Conservation (phyloP, 2,329 filamentous ascomycete species). For the Pseudocercospora musae region DNA sequence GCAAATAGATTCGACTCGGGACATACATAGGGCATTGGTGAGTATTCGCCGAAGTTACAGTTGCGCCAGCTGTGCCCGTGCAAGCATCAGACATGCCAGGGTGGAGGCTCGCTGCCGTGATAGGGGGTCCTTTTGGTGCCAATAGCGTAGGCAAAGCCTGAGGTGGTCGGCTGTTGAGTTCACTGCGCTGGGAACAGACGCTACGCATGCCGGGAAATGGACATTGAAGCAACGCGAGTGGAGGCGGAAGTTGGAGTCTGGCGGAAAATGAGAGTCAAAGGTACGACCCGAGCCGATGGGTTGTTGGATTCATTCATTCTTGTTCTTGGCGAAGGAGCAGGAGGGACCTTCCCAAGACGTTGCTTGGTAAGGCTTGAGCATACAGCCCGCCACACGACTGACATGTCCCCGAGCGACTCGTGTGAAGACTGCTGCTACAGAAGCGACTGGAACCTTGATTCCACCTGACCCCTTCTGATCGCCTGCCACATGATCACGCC, state of each 20-base stretch:
- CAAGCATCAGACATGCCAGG: not conserved
- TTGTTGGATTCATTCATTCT: too few species aligned
- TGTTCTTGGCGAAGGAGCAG: too few species aligned
- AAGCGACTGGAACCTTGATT: not conserved
- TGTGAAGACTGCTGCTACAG: not conserved
- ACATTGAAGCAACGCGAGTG: not conserved
- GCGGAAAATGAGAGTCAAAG: not conserved
- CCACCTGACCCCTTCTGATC: not conserved
- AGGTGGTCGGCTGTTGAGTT: not conserved
- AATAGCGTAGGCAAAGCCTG: not conserved
- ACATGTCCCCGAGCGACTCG: too few species aligned
- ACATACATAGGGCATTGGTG: not conserved
- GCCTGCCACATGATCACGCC: not conserved
- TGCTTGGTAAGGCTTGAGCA: too few species aligned
- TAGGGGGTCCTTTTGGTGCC: not conserved
- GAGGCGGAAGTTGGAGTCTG: not conserved
- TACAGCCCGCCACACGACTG: too few species aligned
- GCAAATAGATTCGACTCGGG: not conserved
- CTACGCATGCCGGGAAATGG: not conserved
- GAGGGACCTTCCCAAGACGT: too few species aligned
- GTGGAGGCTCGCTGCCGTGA: not conserved
- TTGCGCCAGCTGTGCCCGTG: not conserved
- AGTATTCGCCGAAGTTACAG: not conserved
- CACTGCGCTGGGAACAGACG: not conserved
- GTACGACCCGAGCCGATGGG: not conserved